Conservation (phyloP, 169 alveolate genomes). For the Plasmodium knowlesi region DNA sequence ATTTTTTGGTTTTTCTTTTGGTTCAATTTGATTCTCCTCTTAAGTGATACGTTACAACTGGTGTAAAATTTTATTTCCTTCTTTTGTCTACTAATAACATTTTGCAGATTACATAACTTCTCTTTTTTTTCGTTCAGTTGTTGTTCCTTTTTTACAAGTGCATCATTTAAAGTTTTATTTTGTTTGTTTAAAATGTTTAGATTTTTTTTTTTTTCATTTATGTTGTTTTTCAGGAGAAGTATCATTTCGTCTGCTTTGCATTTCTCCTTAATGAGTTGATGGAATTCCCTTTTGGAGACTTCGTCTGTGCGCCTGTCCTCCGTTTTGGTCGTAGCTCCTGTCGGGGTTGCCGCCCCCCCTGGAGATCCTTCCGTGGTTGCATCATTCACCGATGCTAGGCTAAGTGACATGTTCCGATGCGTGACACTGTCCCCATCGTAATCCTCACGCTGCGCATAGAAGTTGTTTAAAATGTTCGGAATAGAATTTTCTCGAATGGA, state of each 20-base stretch:
- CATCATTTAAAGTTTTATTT: background rate
- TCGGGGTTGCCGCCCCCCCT: background rate
- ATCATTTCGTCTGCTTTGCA: slow-evolving; percentile 43
- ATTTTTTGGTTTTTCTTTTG: slow-evolving; percentile 28
- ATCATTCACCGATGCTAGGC: background rate
- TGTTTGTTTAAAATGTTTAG: slow-evolving; percentile 31
- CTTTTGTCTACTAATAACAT: slow-evolving; percentile 17
- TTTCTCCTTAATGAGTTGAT: slow-evolving; percentile 19
- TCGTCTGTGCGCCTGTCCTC: background rate
- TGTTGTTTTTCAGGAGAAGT: slow-evolving; percentile 12
- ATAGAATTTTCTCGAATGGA: background rate
- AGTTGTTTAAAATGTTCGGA: background rate
- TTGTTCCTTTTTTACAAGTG: slow-evolving; percentile 20
- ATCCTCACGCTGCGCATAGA: background rate
- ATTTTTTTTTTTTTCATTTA: slow-evolving; percentile 54
- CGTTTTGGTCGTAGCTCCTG: background rate
- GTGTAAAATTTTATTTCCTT: slow-evolving; percentile 19
- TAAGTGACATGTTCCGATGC: background rate
- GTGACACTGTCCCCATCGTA: background rate
- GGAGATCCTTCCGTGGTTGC: background rate
- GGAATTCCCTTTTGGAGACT: slow-evolving; percentile 15
- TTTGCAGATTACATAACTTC: slow-evolving; percentile 5
- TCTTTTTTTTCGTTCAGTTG: slow-evolving; percentile 19
- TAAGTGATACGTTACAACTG: slow-evolving; percentile 6
- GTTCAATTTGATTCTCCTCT: slow-evolving; percentile 1